A percentile compares a stretch with the other conserved stretches of the same genome.
phyloP scores from a whole-genome alignment of 768 basidiomycete genomes.

The Mrakia frigida region DNA sequence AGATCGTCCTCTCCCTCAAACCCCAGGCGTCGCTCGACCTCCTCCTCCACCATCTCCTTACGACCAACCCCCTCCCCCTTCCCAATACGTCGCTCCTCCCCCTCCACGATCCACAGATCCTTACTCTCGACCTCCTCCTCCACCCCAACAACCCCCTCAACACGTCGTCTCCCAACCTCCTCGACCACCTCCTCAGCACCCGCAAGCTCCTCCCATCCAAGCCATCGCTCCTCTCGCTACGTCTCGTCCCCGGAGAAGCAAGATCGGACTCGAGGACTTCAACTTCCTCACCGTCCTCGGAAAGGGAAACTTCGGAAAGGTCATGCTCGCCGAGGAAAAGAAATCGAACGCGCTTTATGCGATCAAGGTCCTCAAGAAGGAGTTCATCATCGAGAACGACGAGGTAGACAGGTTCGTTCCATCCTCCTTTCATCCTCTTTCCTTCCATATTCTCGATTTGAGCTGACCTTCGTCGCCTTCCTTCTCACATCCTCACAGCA shows the following conservation, averaged over 20 bases:
- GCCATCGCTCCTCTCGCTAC: constrained; percentile 15
- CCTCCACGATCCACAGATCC: constrained; percentile 31
- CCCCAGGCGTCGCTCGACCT: no score
- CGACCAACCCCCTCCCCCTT: constrained; percentile 18
- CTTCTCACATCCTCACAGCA: constrained; percentile 52
- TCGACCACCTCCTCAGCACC: constrained; percentile 31
- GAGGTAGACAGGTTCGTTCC: constrained; percentile 86
- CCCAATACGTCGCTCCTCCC: constrained; percentile 29
- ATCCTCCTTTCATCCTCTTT: not conserved
- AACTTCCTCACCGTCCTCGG: constrained; percentile 97
- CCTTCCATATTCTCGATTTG: not conserved
- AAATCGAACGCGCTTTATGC: constrained; percentile 78
- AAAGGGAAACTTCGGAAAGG: constrained; percentile 99
- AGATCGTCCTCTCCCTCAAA: constrained; percentile 25
- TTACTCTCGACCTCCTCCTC: constrained; percentile 36
- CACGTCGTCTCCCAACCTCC: not conserved
- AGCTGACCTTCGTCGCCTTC: not conserved
- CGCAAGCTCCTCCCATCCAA: constrained; percentile 23
- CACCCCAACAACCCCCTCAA: constrained; percentile 32
- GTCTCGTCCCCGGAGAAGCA: constrained; percentile 44
- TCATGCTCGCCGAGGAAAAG: constrained; percentile 99
- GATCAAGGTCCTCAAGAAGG: constrained; percentile 99
- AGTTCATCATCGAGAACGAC: constrained; percentile 99
- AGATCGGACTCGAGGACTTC: constrained; percentile 96
- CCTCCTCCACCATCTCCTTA: constrained; percentile 7